These are phyloP conservation scores for Beauveria bassiana DNA, from an alignment of 2,329 filamentous ascomycete genomes.

Conservation along the genomic window DNA sequence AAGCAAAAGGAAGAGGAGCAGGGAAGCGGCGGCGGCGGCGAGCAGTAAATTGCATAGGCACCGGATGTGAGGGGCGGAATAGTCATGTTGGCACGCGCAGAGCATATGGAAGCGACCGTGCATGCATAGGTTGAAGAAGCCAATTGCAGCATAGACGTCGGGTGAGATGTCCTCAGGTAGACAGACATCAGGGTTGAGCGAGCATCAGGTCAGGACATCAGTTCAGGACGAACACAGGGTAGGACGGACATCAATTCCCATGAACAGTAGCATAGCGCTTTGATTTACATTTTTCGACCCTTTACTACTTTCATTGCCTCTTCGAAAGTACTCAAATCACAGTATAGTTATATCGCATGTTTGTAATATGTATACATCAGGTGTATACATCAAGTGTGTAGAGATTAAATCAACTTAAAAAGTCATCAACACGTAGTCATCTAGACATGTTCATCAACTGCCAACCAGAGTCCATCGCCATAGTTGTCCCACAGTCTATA, in stretches of 20 bases:
- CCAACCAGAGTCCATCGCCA: slow-evolving; percentile 12
- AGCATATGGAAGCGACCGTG: no score
- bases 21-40: not conserved
- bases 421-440: slow-evolving; percentile 7
- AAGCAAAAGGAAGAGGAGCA: slow-evolving; percentile 13
- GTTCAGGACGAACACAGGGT: no score
- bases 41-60: not conserved
- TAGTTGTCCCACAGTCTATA: slow-evolving; percentile 15
- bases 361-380: not conserved
- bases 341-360: not conserved
- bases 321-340: not conserved
- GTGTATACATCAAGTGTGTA: slow-evolving; percentile 1
- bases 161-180: no score
- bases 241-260: no score
- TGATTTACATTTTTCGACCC: no score
- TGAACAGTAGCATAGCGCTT: no score
- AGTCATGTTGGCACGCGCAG: not conserved
- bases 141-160: no score
- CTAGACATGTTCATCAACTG: slow-evolving; percentile 7
- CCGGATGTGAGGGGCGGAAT: no score
- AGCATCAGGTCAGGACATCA: no score
- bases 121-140: no score
- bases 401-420: not conserved
- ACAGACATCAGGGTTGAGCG: no score
- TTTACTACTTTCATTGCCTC: no score